Base-by-base conservation (phyloP, 1,139 yeast genomes). In the Debaryomyces coudertii region DNA sequence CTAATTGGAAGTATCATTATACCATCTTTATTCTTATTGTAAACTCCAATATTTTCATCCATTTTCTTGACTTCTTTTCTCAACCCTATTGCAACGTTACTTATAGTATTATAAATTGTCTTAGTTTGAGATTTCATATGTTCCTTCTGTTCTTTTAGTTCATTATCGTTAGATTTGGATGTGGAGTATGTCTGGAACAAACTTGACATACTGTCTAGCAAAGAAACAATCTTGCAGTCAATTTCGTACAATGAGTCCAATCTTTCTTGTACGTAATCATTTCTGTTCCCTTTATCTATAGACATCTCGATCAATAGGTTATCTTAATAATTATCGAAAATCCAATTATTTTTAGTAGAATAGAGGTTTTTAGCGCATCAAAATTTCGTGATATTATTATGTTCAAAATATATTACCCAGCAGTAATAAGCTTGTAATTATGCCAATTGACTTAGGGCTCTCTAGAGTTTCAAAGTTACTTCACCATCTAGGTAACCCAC, bases 401-500 rank as follows among this genome's bases (percentile, higher is more conserved):
- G 18, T 9, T 18, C 36, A 33, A 14, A 29, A n/a, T 29, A n/a
- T 14, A 4, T 27, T 25, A 9, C 11, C 34, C 25, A 16, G 11
- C 11, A 27, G 9, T 24, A 38, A 12, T 18, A 8, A 14, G 39
- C 9, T 12, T 42, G 16, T 18, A 25, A 28, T 33, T 6, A 72
- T 71, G 76, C 72, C 74, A 12, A 75, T 75, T 39, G 76, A 73
- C 50, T 58, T 92, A 24, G 96, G 95, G 1, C 74, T 92, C n/a
- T 56, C 77, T 1, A 68, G 96, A 45, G 77, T 89, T 0, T 43
- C 72, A 0, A 63, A 64, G 42, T 77, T 90, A n/a, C 74, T 89
- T n/a, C 54, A 62, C 4, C 67, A 71, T 41, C 65, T 90, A 28
- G 90, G 90, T 0, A 78, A 81, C 56, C 97, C 96, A 0, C 96